These are phyloP conservation scores for Penicillium aurantiogriseum DNA, from an alignment of 2,329 filamentous ascomycete genomes.

Conservation along the genomic window DNA sequence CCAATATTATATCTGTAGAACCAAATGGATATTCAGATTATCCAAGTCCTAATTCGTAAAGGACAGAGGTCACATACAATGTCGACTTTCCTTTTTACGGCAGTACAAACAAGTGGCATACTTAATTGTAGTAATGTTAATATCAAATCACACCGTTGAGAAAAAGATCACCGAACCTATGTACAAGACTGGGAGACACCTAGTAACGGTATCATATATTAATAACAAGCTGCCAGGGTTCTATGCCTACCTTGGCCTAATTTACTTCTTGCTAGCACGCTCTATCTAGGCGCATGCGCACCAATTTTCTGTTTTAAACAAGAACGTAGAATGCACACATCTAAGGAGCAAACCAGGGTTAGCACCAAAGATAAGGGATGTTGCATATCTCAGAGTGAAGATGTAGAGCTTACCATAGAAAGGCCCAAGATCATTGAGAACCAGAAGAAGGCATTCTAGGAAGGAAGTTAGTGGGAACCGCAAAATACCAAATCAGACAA, in stretches of 20 bases:
- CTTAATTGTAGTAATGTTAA: not conserved
- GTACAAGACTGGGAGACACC: not conserved
- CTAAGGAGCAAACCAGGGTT: slow-evolving; percentile 29
- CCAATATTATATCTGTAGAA: not conserved
- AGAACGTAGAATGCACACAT: slow-evolving; percentile 63
- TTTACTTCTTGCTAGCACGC: not conserved
- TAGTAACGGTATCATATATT: not conserved
- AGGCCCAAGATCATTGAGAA: slow-evolving; percentile 84
- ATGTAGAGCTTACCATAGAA: slow-evolving; percentile 62
- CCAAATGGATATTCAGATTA: not conserved
- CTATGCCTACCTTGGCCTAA: slow-evolving; percentile 4
- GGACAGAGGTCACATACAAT: not conserved
- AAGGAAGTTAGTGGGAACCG: not conserved
- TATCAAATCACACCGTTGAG: not conserved
- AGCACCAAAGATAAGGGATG: not conserved
- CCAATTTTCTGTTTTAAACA: slow-evolving; percentile 10
- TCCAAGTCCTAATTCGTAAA: not conserved
- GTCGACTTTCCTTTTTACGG: not conserved
- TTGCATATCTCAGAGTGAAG: not conserved
- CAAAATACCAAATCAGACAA: not conserved
- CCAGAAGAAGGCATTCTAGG: slow-evolving; percentile 80
- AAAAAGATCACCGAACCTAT: not conserved
- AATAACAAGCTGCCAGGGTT: not conserved
- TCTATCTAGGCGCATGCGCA: not conserved
- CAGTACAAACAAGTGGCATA: not conserved